Base-by-base conservation (phyloP, 768 basidiomycete species). In the Hygrocybe punicea region DNA sequence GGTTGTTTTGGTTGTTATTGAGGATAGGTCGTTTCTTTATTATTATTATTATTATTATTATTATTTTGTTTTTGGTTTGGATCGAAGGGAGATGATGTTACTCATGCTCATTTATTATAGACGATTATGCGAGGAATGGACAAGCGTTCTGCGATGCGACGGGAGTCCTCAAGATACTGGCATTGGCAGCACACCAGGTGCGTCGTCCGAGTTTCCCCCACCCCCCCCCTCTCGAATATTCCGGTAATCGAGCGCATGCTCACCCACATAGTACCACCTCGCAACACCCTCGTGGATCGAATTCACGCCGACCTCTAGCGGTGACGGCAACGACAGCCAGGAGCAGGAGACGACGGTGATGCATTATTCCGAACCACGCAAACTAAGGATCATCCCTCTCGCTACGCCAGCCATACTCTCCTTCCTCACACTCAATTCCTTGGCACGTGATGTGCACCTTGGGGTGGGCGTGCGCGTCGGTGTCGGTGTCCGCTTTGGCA, bases 1-100 rank as follows among this genome's bases (percentile, higher is more conserved):
- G 88, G 89, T 65, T 91, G 16, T 82, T 88, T 63, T 92, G 89
- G 88, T 82, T 88, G 61, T 70, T 91, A 36, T 67, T 90, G 14
- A 76, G 74, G 21, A 80, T 82, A 57, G 81, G 89, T 86, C 60
- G 61, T 84, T 71, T 29, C 29, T 24, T 56, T 5, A 16, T 9
- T 25, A 17, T 16, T n/a, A n/a, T 29, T n/a, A 6, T 2, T 10
- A 39, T 35, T 2, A 35, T 23, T 19, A 54, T 33, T 1, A 10
- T 23, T 23, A 39, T 40, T 5, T 46, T 19, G 17, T 19, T 55
- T 16, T 19, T 14, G 16, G 39, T 9, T n/a, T 37, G 9, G 21
- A 7, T 57, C n/a, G 29, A 29, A 29, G 29, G 29, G 29, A 29
- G 4, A 8, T 29, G 29, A 29, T 29, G 4, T 8, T 29, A 8